phyloP scores from a whole-genome alignment of 2,329 filamentous ascomycete species.

The Tolypocladium cylindrosporum region DNA sequence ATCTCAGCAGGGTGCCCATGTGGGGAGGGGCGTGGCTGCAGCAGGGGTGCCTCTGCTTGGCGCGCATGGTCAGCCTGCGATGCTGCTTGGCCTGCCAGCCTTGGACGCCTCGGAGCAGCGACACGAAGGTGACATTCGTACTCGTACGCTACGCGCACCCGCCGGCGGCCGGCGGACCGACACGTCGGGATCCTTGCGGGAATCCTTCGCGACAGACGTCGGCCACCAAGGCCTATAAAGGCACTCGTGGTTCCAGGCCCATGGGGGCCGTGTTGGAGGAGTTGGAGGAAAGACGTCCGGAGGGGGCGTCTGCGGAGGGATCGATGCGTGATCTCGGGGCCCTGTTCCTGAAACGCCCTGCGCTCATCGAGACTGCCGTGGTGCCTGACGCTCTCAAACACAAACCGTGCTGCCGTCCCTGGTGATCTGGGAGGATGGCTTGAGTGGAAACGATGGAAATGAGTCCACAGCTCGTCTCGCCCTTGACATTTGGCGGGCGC shows the following conservation, averaged over 20 bases:
- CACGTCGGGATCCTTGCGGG: background rate
- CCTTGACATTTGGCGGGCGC: background rate
- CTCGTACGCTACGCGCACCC: background rate
- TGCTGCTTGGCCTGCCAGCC: background rate
- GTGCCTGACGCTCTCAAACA: background rate
- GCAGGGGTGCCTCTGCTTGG: background rate
- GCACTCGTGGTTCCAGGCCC: background rate
- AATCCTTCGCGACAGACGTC: background rate
- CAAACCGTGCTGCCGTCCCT: background rate
- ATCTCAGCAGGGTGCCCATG: background rate
- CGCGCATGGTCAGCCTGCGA: constrained; percentile 1
- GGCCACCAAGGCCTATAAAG: too few relatives aligned
- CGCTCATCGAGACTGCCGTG: background rate
- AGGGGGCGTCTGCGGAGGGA: background rate
- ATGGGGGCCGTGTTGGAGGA: background rate
- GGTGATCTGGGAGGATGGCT: background rate
- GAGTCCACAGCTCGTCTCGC: background rate
- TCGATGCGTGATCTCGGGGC: background rate
- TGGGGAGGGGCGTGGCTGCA: background rate
- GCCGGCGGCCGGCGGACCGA: background rate
- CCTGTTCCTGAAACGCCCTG: background rate
- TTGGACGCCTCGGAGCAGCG: background rate
- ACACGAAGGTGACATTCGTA: background rate
- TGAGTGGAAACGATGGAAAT: background rate
- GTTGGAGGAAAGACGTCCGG: too few relatives aligned